Conservation (phyloP, 192 early-diverging fungal species). For the Backusella westeae region DNA sequence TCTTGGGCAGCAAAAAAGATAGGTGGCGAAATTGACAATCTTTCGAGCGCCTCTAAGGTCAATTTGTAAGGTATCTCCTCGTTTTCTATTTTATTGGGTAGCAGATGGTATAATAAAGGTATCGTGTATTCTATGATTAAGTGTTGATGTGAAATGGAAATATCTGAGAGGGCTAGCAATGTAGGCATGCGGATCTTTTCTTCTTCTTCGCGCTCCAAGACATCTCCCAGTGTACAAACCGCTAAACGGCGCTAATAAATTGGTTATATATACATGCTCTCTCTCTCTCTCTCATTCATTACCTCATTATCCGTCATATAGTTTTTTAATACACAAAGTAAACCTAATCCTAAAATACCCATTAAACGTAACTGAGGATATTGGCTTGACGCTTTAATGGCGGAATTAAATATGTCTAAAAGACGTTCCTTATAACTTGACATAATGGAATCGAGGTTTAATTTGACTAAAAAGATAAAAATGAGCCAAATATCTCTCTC, state of each 20-base stretch:
- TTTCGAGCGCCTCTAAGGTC: slow-evolving; percentile 43
- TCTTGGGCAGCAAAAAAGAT: slow-evolving; percentile 46
- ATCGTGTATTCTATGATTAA: slow-evolving; percentile 48
- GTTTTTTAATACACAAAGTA: slow-evolving; percentile 55
- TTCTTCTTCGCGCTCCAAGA: slow-evolving; percentile 46
- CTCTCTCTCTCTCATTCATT: background rate
- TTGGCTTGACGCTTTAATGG: slow-evolving; percentile 66
- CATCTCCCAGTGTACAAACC: slow-evolving; percentile 49
- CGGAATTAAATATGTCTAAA: slow-evolving; percentile 67
- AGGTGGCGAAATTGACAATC: slow-evolving; percentile 39
- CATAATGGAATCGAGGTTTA: slow-evolving; percentile 57
- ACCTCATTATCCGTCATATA: slow-evolving; percentile 61
- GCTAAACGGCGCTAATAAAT: slow-evolving; percentile 36
- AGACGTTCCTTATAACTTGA: slow-evolving; percentile 70
- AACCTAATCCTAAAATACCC: slow-evolving; percentile 69
- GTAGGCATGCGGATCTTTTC: slow-evolving; percentile 42
- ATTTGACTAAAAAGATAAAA: slow-evolving; percentile 36
- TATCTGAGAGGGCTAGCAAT: slow-evolving; percentile 5
- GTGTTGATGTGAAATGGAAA: slow-evolving; percentile 40
- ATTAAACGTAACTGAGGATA: slow-evolving; percentile 69
- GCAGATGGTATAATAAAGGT: slow-evolving; percentile 50
- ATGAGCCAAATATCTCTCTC: background rate
- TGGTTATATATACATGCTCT: background rate
- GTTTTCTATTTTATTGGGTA: slow-evolving; percentile 30
- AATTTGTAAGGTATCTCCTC: slow-evolving; percentile 26